These are phyloP conservation scores for Ophiostoma pallidulum DNA, from an alignment of 2,329 filamentous ascomycete genomes.

Conservation along the genomic window DNA sequence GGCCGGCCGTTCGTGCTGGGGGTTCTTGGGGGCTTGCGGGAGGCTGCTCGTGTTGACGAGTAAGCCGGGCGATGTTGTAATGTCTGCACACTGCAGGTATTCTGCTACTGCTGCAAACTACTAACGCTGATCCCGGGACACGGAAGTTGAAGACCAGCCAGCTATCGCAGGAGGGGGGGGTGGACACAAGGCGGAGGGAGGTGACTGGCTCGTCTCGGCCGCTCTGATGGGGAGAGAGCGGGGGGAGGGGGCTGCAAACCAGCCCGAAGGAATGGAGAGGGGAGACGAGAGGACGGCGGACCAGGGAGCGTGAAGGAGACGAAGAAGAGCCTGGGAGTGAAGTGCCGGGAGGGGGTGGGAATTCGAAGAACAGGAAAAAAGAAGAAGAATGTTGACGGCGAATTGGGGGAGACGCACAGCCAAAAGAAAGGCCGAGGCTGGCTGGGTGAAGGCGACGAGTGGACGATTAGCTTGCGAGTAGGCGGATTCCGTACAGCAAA, in stretches of 20 bases:
- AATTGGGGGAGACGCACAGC: too few relatives aligned
- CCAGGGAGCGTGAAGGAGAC: too few relatives aligned
- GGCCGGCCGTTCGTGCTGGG: neutral
- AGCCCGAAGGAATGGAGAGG: conserved; percentile 9
- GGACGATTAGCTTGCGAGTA: neutral
- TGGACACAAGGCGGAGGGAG: neutral
- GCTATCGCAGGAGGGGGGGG: conserved; percentile 1
- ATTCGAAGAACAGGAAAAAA: neutral
- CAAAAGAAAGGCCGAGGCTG: neutral
- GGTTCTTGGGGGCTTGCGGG: neutral
- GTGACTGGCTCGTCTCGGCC: conserved; percentile 6
- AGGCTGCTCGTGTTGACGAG: conserved; percentile 2
- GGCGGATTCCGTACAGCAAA: neutral
- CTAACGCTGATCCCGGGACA: conserved; percentile 3
- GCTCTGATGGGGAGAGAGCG: neutral
- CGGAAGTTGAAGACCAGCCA: conserved; percentile 2
- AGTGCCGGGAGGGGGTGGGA: neutral
- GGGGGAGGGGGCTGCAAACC: conserved; percentile 2
- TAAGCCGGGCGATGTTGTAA: conserved; percentile 7
- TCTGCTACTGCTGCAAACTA: conserved; percentile 5
- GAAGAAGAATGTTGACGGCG: too few relatives aligned
- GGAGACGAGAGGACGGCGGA: neutral
- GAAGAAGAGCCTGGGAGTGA: neutral
- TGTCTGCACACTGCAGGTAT: conserved; percentile 3
- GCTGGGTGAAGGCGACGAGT: neutral